Conservation (phyloP, 2,329 filamentous ascomycete genomes). For the Trichoderma oligosporum region DNA sequence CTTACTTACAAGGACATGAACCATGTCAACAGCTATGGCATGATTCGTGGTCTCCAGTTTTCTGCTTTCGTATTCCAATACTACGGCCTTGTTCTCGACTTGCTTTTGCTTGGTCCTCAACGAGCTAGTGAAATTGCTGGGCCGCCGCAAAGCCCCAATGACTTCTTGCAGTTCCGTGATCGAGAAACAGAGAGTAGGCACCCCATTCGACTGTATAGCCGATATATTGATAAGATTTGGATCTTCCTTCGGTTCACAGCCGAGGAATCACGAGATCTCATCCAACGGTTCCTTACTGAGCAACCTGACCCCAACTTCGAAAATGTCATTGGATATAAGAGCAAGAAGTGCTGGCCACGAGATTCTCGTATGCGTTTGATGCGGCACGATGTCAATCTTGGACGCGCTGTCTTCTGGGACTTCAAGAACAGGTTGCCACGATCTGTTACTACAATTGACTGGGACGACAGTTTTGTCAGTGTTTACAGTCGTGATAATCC, state of each 20-base stretch:
- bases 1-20: constrained; percentile 99
- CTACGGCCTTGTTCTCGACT: constrained; percentile 92
- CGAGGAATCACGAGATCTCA: constrained; percentile 91
- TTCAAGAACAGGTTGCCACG: constrained; percentile 93
- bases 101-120: constrained; percentile 86
- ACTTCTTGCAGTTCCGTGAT: constrained; percentile 96
- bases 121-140: constrained; percentile 97
- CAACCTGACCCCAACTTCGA: constrained; percentile 99
- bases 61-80: constrained; percentile 99
- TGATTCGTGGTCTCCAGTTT: constrained; percentile 97
- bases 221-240: constrained; percentile 98
- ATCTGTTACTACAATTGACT: constrained; percentile 95
- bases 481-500: constrained; percentile 98
- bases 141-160: constrained; percentile 88
- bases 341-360: constrained; percentile 99
- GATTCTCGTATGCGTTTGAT: constrained; percentile 97
- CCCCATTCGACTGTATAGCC: constrained; percentile 93
- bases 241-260: constrained; percentile 92
- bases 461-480: constrained; percentile 97
- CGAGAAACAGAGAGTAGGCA: constrained; percentile 87
- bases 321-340: constrained; percentile 97
- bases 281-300: constrained; percentile 95
- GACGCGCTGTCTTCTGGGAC: constrained; percentile 97
- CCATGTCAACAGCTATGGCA: constrained; percentile 96
- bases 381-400: constrained; percentile 97